A percentile compares a stretch with the other conserved stretches of the same genome.
Conservation (phyloP, 2,329 filamentous ascomycete genomes). For the Cucurbitaria berberidis region DNA sequence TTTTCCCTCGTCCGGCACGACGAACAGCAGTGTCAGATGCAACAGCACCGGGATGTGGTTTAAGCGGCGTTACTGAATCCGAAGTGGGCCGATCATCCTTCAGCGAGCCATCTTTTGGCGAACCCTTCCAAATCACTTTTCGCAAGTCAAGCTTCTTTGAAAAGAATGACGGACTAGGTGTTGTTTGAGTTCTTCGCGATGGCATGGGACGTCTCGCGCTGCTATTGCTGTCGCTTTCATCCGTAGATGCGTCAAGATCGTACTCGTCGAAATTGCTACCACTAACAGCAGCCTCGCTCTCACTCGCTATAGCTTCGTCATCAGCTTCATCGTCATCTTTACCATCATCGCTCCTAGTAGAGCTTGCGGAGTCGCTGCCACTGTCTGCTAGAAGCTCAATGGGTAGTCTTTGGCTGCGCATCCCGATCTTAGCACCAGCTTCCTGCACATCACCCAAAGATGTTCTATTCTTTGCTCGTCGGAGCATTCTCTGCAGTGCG, state of each 20-base stretch:
- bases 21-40: slow-evolving; percentile 40
- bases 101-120: slow-evolving; percentile 13
- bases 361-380: slow-evolving; percentile 35
- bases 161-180: slow-evolving; percentile 33
- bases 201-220: slow-evolving; percentile 18
- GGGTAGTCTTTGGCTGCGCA: slow-evolving; percentile 69
- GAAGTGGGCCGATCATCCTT: slow-evolving; percentile 21
- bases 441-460: slow-evolving; percentile 56
- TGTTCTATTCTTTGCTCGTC: slow-evolving; percentile 61
- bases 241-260: slow-evolving; percentile 42
- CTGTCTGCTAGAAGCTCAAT: slow-evolving; percentile 60
- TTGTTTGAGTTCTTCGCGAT: slow-evolving; percentile 27
- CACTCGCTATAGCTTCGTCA: slow-evolving; percentile 38
- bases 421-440: slow-evolving; percentile 52
- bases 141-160: slow-evolving; percentile 35
- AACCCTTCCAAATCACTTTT: slow-evolving; percentile 33
- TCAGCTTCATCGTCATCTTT: slow-evolving; percentile 18
- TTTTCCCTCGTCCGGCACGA: slow-evolving; percentile 4
- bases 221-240: slow-evolving; percentile 27
- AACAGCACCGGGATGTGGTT: slow-evolving; percentile 29
- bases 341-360: slow-evolving; percentile 22
- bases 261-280: slow-evolving; percentile 44
- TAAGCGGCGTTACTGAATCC: slow-evolving; percentile 31
- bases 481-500: slow-evolving; percentile 67
- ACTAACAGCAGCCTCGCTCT: slow-evolving; percentile 39